Conservation (phyloP, 495 filamentous ascomycete species). For the Podospora tetraspora region DNA sequence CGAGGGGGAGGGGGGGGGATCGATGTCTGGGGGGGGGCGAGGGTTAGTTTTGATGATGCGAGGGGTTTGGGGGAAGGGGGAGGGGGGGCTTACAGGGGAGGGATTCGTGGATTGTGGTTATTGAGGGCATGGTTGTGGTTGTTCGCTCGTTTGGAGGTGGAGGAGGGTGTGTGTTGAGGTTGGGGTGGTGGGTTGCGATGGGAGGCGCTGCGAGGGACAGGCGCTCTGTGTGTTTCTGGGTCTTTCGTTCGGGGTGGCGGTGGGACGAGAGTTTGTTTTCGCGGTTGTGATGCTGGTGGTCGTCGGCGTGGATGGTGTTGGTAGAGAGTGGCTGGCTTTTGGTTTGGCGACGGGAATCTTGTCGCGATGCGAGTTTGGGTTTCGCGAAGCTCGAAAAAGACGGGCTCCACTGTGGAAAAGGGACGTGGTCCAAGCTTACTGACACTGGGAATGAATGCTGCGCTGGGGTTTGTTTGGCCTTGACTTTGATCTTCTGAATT, state of each 20-base stretch:
- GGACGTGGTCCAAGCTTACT: not conserved
- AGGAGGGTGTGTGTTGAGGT: not conserved
- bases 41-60: constrained; percentile 18
- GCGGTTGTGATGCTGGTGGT: not conserved
- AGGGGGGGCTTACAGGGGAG: constrained; percentile 64
- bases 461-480: no score
- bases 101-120: constrained; percentile 71
- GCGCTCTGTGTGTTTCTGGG: not conserved
- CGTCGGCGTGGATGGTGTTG: not conserved
- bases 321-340: not conserved
- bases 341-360: constrained; percentile 6
- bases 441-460: not conserved
- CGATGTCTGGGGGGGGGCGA: constrained; percentile 60
- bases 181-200: not conserved
- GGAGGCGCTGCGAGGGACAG: not conserved
- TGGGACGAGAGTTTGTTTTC: not conserved
- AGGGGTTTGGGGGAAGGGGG: not conserved
- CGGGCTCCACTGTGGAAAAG: constrained; percentile 8
- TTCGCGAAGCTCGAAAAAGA: constrained; percentile 5
- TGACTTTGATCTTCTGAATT: not conserved
- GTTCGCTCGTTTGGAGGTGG: not conserved
- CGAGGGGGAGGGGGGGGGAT: constrained; percentile 55
- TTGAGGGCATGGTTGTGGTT: constrained; percentile 55
- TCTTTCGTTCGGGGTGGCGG: not conserved
- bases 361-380: not conserved